Base-by-base conservation (phyloP, 108 stramenopile genomes). In the Cyclotella choctawhatcheeana region DNA sequence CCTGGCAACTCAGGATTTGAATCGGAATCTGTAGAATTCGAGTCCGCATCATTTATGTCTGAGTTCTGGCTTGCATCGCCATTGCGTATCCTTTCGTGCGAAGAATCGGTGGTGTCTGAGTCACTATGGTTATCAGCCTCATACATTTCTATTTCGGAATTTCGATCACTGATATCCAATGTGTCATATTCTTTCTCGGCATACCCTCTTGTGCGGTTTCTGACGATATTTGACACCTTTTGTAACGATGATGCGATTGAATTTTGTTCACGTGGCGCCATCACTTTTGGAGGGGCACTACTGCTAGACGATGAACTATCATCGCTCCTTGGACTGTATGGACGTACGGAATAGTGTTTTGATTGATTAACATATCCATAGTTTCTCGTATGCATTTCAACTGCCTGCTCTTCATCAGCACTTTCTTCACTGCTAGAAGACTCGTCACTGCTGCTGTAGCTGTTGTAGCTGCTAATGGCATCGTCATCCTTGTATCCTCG, bases 361-460 rank as follows among this genome's bases (percentile, higher is more conserved):
- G 3, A 55, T 32, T 58, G 31, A 32, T 32, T 31, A 31, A 2
- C 12, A 31, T 31, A 32, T 14, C 31, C 30, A 17, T 31, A 32
- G 1, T 1, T 8, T 14, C n/a, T 22, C 4, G 5, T 14, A 31
- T 1, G 31, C n/a, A 14, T 32, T 32, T 58, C 31, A 31, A 52
- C 20, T 2, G 10, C 30, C 2, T 29, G 31, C 2, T 32, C 29
- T 14, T 58, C 32, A 58, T 58, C 56, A 8, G 30, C 56, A 22
- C 56, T 58, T 8, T 32, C 56, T 2, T 18, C 56, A 58, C 56
- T 58, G 24, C 56, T 33, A 3, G 56, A 58, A 32, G 56, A 58
- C n/a, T n/a, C n/a, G n/a, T n/a, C n/a, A n/a, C n/a, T n/a, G n/a
- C n/a, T n/a, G 29, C 56, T 22, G 21, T 22, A 2, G 20, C 21